Percentiles rank a stretch among this genome's conserved stretches.
phyloP scores from a whole-genome alignment of 768 basidiomycete species.

The Suillus fuscotomentosus region DNA sequence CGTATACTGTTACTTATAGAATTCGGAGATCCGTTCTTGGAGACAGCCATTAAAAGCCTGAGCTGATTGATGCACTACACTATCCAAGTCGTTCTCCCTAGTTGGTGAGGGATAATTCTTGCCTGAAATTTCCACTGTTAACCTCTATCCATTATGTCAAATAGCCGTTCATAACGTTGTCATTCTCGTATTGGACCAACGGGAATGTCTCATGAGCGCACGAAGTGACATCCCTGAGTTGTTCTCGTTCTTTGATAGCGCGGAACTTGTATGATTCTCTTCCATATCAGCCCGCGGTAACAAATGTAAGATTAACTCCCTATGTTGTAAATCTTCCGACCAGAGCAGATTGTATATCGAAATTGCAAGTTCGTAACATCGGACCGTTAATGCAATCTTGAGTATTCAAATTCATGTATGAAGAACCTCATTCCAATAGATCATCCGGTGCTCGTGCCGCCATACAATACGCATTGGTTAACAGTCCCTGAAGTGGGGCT shows the following conservation, averaged over 20 bases:
- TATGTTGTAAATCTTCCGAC: slow-evolving; percentile 22
- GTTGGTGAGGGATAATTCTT: slow-evolving; percentile 11
- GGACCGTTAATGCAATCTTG: background rate
- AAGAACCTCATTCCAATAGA: background rate
- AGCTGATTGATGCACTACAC: slow-evolving; percentile 15
- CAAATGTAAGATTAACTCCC: background rate
- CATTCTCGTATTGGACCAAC: background rate
- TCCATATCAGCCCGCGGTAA: background rate
- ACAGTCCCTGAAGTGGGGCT: background rate
- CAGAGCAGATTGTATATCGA: slow-evolving; percentile 32
- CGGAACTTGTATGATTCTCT: background rate
- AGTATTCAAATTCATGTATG: background rate
- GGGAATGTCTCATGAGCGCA: background rate
- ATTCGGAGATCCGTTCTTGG: slow-evolving; percentile 46
- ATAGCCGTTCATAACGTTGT: background rate
- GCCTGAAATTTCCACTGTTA: background rate
- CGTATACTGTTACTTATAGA: background rate
- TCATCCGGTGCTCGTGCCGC: background rate
- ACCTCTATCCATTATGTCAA: background rate
- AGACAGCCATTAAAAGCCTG: slow-evolving; percentile 28
- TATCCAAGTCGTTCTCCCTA: background rate
- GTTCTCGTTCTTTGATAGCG: background rate
- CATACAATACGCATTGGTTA: background rate
- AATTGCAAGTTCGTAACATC: background rate
- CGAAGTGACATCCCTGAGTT: background rate